Base-by-base conservation (phyloP, 768 basidiomycete species). In the Auricularia cornea region DNA sequence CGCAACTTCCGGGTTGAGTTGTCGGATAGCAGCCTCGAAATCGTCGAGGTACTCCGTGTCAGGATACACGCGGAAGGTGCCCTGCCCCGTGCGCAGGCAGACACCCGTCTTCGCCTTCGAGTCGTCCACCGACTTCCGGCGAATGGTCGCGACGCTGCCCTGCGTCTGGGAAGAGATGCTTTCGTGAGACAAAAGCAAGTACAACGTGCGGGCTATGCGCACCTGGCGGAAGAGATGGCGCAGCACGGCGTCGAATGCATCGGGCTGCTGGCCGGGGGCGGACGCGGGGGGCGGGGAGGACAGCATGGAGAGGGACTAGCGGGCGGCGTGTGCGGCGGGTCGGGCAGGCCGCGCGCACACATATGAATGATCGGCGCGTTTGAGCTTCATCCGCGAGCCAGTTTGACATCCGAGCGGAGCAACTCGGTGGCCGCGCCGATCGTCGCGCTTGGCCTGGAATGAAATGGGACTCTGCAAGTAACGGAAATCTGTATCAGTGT, bases 1-100 rank as follows among this genome's bases (percentile, higher is more conserved):
- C 3, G 62, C 62, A 16, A 63, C 62, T 28, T 63, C 62, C 26
- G 62, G 62, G 35, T 56, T 59, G 62, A 63, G 62, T 16, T 26
- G 32, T 10, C 62, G 54, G 16, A 59, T 32, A 3, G 62, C 62
- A 8, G 56, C 35, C 33, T 59, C 57, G 31, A 63, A 63, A 5
- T 59, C 32, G 10, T 63, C 62, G 20, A 63, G 62, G 35, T 59
- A 41, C 35, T 56, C 56, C 28, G 56, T 63, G 16, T 63, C 57
- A 20, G 62, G 62, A 29, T 59, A 63, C 6, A 59, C 57, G 28
- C 62, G 62, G 51, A 48, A 63, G 38, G 59, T 20, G 40, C 57
- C 54, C 20, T 41, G 57, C 29, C 35, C 62, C 4, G 59, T 52
- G 29, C 62, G 54, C 10, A 63, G 26, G n/a, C 62, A 63, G 18